phyloP scores from a whole-genome alignment of 306 rosid species.

The Morella rubra region DNA sequence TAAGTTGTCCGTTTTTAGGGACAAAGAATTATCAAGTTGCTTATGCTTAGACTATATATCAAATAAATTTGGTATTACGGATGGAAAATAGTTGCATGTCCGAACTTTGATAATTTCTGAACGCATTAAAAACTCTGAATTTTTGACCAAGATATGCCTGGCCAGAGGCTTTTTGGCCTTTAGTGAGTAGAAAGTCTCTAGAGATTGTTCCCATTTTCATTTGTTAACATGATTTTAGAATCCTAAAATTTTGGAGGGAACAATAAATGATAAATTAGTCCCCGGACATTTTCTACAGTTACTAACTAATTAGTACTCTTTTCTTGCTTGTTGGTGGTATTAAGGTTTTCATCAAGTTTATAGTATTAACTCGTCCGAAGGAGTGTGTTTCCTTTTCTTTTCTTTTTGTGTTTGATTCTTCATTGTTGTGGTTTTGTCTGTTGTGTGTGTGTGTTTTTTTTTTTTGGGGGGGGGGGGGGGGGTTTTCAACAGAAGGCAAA shows the following conservation, averaged over 20 bases:
- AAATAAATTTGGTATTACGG: no score
- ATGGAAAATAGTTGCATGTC: neutral
- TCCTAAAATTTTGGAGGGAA: neutral
- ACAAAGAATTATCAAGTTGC: no score
- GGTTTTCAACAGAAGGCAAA: no score
- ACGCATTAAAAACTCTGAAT: neutral
- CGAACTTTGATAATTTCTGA: neutral
- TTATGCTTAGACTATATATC: no score
- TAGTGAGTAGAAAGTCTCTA: neutral
- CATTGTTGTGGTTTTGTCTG: no score
- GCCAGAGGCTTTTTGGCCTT: neutral
- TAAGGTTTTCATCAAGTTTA: no score
- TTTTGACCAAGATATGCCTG: neutral
- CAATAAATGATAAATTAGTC: neutral
- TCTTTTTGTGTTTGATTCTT: no score
- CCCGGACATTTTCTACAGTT: neutral
- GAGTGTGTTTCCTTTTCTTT: no score
- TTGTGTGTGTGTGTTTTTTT: no score
- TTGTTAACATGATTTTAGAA: neutral
- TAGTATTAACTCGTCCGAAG: no score
- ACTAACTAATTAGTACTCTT: neutral
- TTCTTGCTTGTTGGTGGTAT: neutral
- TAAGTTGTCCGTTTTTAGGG: no score
- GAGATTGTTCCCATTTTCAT: neutral
- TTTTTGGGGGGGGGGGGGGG: no score